Conservation (phyloP, 2,329 filamentous ascomycete species). For the Whalleya microplaca region DNA sequence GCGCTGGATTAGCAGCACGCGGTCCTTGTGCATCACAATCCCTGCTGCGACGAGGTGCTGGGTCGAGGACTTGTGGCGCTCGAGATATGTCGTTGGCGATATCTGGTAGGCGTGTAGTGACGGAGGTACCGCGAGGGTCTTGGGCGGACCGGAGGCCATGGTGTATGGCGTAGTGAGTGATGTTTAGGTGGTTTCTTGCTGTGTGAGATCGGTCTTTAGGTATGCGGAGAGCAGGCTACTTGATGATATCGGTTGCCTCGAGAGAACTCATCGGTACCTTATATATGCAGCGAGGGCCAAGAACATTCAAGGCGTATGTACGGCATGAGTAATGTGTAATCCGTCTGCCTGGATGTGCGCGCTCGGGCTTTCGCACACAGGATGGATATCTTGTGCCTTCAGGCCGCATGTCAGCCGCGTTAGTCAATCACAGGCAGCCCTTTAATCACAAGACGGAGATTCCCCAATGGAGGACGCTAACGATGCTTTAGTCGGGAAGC, state of each 20-base stretch:
- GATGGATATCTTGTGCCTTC: not conserved
- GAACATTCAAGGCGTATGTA: no score
- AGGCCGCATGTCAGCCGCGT: not conserved
- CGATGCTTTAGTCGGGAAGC: no score
- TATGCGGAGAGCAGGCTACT: not conserved
- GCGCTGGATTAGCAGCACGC: constrained; percentile 51
- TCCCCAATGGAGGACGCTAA: no score
- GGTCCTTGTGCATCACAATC: not conserved
- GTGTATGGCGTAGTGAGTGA: not conserved
- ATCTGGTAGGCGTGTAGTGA: constrained; percentile 12
- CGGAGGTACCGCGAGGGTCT: not conserved
- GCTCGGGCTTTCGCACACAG: not conserved
- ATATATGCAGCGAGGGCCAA: no score
- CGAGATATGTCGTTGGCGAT: constrained; percentile 12
- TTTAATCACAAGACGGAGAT: not conserved
- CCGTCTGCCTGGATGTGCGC: not conserved
- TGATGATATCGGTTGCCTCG: no score
- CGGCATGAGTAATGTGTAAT: not conserved
- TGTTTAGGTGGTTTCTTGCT: not conserved
- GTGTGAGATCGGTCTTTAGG: not conserved
- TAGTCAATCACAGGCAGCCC: not conserved
- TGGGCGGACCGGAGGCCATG: not conserved
- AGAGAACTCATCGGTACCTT: no score
- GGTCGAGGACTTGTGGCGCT: constrained; percentile 5
- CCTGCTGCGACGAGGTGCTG: constrained; percentile 23